phyloP scores from a whole-genome alignment of 495 filamentous ascomycete species.

The Neurospora sp. region DNA sequence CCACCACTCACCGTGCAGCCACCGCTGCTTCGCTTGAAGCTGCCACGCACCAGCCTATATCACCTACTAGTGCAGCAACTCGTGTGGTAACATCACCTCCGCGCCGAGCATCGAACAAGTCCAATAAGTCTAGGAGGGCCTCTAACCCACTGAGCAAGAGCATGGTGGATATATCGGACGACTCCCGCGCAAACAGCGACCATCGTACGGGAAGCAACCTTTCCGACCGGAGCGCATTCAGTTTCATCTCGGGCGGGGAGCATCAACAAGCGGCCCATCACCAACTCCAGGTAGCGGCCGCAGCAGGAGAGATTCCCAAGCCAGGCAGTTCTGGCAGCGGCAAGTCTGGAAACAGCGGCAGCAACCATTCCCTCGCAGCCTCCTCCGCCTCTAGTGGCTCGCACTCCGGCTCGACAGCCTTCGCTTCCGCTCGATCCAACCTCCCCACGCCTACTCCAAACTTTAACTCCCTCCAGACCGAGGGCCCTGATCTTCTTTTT shows the following conservation, averaged over 20 bases:
- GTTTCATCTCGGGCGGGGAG: conserved; percentile 13
- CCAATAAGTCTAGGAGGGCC: background rate
- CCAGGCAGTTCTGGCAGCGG: conserved; percentile 8
- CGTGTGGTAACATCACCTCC: conserved; percentile 7
- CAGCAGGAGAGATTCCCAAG: conserved; percentile 10
- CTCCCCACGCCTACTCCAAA: background rate
- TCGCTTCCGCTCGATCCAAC: background rate
- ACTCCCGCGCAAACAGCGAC: conserved; percentile 25
- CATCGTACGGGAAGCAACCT: conserved; percentile 29
- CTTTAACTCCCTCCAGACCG: background rate
- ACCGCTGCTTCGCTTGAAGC: background rate
- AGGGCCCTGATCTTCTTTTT: background rate
- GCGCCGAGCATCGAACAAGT: conserved; percentile 7
- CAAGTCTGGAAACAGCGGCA: conserved; percentile 19
- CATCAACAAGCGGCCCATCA: background rate
- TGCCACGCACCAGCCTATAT: background rate
- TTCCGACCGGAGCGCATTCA: conserved; percentile 31
- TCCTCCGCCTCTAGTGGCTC: background rate
- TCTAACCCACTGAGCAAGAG: background rate
- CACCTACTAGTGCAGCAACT: background rate
- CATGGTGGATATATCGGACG: conserved; percentile 10
- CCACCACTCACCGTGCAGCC: conserved; percentile 3
- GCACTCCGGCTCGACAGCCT: background rate
- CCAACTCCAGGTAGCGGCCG: conserved; percentile 13
- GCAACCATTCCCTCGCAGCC: conserved; percentile 11